Base-by-base conservation (phyloP, 2,329 filamentous ascomycete species). In the Diaporthe caulivora region DNA sequence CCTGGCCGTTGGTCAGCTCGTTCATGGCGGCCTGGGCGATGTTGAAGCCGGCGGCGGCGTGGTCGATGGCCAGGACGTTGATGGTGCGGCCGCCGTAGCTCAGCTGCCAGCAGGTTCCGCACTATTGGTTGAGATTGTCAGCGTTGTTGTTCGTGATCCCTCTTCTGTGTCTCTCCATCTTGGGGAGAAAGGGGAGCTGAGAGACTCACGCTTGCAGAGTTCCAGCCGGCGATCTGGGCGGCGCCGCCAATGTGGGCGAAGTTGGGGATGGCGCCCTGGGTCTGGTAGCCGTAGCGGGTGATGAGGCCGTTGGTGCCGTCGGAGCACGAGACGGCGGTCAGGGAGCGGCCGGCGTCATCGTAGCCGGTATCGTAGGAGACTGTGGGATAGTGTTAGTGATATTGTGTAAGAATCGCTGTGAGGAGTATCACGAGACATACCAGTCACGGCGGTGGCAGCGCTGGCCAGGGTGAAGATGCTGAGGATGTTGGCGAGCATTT, bases 361-460 rank as follows among this genome's bases (percentile, higher is more conserved):
- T 94, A 97, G 80, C 88, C 90, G 26, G 84, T 83, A 83, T 95
- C 93, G 83, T 92, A 96, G 76, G 92, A 92, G 79, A 95, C 92
- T 81, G 79, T 82, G 67, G 84, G 80, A 34, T 78, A 77, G 69
- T 75, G 72, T 72, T 62, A 74, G 72, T 60, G 24, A 13, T 29
- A 7, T 18, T 13, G 11, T 31, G 15, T 3, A n/a, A 11, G 42
- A 18, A 26, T 1, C 37, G 42, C 24, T 17, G 24, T 21, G n/a
- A 15, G 2, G 31, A 21, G 6, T 57, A 10, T 21, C 0, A 9
- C 40, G 40, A 42, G 58, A 68, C 77, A 21, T 75, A 79, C 78
- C 78, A 55, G 75, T 73, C 53, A 76, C 75, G 51, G 78, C 78
- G 70, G 74, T 77, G 58, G 77, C 77, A n/a, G 77, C 77, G 44